A percentile compares a stretch with the other conserved stretches of the same genome.
These are phyloP conservation scores for Pleurozium schreberi DNA, from an alignment of 225 moss, liverwort and hornwort genomes.

Conservation along the genomic window DNA sequence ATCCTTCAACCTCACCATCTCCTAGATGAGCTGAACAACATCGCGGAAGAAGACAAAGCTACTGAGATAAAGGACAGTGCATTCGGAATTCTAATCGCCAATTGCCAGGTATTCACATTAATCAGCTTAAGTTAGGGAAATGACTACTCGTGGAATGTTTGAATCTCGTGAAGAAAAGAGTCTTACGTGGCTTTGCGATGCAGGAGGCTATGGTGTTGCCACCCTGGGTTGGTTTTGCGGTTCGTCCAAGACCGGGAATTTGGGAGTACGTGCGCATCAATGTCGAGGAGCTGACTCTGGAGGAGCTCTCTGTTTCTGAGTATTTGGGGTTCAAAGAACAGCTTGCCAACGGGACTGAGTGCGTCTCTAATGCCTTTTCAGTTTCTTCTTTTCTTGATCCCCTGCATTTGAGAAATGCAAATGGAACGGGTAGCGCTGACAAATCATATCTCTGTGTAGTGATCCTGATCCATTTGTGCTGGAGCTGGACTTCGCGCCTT, in stretches of 20 bases:
- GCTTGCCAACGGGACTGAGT: slow-evolving; percentile 28
- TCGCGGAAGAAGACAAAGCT: slow-evolving; percentile 15
- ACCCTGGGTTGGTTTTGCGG: slow-evolving; percentile 81
- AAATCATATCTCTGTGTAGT: background rate
- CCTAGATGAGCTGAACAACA: slow-evolving; percentile 35
- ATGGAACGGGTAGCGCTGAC: background rate
- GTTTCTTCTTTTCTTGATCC: background rate
- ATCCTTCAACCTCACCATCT: slow-evolving; percentile 78
- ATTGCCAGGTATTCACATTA: slow-evolving; percentile 44
- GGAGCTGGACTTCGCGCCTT: slow-evolving; percentile 87
- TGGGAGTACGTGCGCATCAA: slow-evolving; percentile 91
- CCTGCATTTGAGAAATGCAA: background rate
- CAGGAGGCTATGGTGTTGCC: slow-evolving; percentile 85
- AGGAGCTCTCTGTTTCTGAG: slow-evolving; percentile 57
- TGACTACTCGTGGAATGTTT: background rate
- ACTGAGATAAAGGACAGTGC: slow-evolving; percentile 42
- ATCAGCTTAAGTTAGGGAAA: background rate
- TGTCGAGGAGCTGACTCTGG: slow-evolving; percentile 64
- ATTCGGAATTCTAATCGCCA: slow-evolving; percentile 44
- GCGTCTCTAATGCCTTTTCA: background rate
- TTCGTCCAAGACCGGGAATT: slow-evolving; percentile 75
- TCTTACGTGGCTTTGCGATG: background rate
- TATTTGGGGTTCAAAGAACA: slow-evolving; percentile 83
- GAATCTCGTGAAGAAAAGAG: background rate
- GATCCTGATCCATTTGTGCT: slow-evolving; percentile 44